Evolutionary conservation across 495 filamentous ascomycete species (phyloP).

Genomic region (Cercophora sp.): DNA sequence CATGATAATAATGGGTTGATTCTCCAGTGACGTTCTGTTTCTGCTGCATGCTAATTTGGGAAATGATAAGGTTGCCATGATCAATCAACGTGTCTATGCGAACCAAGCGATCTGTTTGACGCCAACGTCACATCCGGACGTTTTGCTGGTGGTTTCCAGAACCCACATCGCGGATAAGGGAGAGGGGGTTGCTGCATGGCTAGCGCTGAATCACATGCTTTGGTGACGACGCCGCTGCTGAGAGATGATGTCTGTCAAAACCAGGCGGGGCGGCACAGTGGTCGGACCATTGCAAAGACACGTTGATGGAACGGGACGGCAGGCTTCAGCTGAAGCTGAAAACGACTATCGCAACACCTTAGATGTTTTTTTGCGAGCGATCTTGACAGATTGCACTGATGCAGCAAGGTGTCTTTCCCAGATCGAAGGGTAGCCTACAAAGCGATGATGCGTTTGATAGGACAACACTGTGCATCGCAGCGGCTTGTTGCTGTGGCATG

Average conservation of each 20-base stretch:
- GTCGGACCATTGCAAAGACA: no score
- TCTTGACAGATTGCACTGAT: no score
- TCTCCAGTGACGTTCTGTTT: no score
- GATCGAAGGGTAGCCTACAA: not conserved
- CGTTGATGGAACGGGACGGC: no score
- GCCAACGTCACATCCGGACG: constrained; percentile 12
- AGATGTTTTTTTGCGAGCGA: no score
- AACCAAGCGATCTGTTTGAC: no score
- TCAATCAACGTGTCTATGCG: no score
- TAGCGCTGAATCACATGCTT: constrained; percentile 26
- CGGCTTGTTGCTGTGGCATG: constrained; percentile 24
- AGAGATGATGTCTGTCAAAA: constrained; percentile 13
- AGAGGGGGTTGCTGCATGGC: constrained; percentile 7
- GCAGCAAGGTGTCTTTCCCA: not conserved
- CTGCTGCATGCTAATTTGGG: not conserved
- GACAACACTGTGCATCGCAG: not conserved
- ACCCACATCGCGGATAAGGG: not conserved
- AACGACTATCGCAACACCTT: no score
- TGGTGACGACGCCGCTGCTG: constrained; percentile 16
- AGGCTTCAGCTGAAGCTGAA: no score
- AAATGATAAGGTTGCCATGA: no score
- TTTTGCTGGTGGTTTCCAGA: constrained; percentile 1
- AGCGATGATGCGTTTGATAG: not conserved
- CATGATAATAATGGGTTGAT: not conserved
- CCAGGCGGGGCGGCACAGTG: not conserved